These are phyloP conservation scores for Mycena albidolilacea DNA, from an alignment of 768 basidiomycete genomes.

Conservation along the genomic window DNA sequence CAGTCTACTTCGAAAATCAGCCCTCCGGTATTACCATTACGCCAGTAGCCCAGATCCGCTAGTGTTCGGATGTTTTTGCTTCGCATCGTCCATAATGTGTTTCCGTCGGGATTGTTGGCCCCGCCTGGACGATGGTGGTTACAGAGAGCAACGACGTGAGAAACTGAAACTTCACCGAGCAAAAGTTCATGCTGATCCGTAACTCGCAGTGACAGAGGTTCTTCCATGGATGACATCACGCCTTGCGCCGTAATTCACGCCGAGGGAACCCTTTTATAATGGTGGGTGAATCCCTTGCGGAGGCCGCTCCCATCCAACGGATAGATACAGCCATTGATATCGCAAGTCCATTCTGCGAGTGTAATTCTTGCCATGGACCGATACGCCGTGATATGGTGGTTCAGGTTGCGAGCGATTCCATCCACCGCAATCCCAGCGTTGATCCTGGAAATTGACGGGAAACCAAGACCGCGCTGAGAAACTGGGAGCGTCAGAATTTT, in stretches of 20 bases:
- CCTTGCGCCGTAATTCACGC: constrained; percentile 19
- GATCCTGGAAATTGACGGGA: constrained; percentile 30
- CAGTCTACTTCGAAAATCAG: neutral
- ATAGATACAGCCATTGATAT: too few relatives aligned
- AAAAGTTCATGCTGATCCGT: neutral
- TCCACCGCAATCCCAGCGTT: constrained; percentile 23
- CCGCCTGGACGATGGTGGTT: neutral
- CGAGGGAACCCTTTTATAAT: neutral
- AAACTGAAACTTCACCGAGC: neutral
- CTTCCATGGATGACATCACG: neutral
- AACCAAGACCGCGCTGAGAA: constrained; percentile 19
- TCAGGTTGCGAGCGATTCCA: constrained; percentile 28
- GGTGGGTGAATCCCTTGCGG: neutral
- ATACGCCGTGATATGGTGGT: constrained; percentile 31
- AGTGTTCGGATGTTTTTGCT: neutral
- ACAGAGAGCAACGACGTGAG: neutral
- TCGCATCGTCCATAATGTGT: neutral
- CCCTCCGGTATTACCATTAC: neutral
- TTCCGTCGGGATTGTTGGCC: neutral
- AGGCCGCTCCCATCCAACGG: constrained; percentile 21
- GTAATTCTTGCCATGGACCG: constrained; percentile 36
- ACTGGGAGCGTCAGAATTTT: too few relatives aligned
- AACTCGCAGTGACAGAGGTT: neutral
- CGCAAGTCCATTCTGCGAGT: constrained; percentile 23
- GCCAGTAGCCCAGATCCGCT: neutral